Base-by-base conservation (phyloP, 768 basidiomycete genomes). In the Russula brevipes region DNA sequence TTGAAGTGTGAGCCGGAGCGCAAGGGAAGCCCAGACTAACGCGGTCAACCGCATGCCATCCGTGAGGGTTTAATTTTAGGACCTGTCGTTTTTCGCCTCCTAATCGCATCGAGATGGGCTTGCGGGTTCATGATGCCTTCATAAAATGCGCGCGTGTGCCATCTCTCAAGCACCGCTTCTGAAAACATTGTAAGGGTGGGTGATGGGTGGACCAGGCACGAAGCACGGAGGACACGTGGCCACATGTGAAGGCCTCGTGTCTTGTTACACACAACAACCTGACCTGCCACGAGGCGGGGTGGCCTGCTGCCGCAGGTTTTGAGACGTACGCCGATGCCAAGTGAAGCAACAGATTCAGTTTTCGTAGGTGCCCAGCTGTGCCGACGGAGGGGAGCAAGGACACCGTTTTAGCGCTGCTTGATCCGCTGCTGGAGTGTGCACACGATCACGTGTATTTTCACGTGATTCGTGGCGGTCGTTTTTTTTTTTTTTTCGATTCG, bases 61-160 rank as follows among this genome's bases (percentile, higher is more conserved):
- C 60, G 47, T n/a, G 60, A 61, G 60, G 60, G 38, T 47, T 61
- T 47, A 39, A 54, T 52, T 7, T 39, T 24, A 24, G 50, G 17
- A 31, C 10, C 8, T 16, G n/a, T 36, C 36, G 8, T 33, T 19
- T 36, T 5, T 52, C 8, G 2, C n/a, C 52, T 50, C 36, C 45
- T 42, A 30, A 38, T 24, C 8, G 10, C 24, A 24, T 24, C 24
- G 24, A 24, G 24, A 24, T 24, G 24, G 24, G 24, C 24, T 16
- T 35, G 16, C 30, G 14, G 31, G 50, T 24, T 24, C 24, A 24
- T 24, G 24, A 24, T 42, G 11, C 41, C 2, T 39, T 42, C 41
- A 42, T 14, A 1, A 16, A 11, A 42, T 10, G 9, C 14, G 41
- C 41, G 12, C 41, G 4, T 16, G 41, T 42, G 38, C 7, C 6